Base-by-base conservation (phyloP, 176 grass and related monocot species). In the Ensete glaucum region DNA sequence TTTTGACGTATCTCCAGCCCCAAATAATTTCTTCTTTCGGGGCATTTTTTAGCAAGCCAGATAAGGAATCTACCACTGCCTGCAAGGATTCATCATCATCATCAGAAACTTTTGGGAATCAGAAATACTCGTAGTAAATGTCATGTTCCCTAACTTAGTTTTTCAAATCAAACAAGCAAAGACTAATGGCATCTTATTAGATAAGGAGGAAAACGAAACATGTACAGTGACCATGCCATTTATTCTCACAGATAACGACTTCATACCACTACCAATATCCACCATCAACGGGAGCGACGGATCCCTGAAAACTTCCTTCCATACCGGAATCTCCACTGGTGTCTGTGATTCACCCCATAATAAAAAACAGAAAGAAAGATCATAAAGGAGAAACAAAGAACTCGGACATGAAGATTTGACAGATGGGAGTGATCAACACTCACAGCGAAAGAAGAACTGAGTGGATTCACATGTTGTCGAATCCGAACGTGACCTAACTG, bases 381-480 rank as follows among this genome's bases (percentile, higher is more conserved):
- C 10, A 62, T 60, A 50, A 79, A 25, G 54, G 62, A 62, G 48
- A 70, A 21, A 24, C 59, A 79, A 16, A 43, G 5, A 4, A 23
- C 21, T 2, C 25, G n/a, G 71, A 29, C 22, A n/a, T 2, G 17
- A 25, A 1, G 20, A 48, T 9, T 6, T 0, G 34, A 43, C 14
- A 22, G 53, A 58, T 50, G 34, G 34, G 34, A 24, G 17, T 13
- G 34, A 15, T 55, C 50, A 22, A 50, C 7, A 85, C 80, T 83
- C 60, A 97, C 94, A 0, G 80, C 55, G 79, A 97, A 97, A 75
- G 84, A 85, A 15, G 90, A 83, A 52, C 90, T 97, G 71, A 97
- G 88, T n/a, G 94, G 94, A 79, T 97, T 97, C 58, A 97, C 94
- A 75, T 97, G 94, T 82, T 97, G 90, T 72, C 94, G 88, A 78